These are phyloP conservation scores for Raddia guianensis DNA, from an alignment of 176 grass and related monocot genomes.

Conservation along the genomic window DNA sequence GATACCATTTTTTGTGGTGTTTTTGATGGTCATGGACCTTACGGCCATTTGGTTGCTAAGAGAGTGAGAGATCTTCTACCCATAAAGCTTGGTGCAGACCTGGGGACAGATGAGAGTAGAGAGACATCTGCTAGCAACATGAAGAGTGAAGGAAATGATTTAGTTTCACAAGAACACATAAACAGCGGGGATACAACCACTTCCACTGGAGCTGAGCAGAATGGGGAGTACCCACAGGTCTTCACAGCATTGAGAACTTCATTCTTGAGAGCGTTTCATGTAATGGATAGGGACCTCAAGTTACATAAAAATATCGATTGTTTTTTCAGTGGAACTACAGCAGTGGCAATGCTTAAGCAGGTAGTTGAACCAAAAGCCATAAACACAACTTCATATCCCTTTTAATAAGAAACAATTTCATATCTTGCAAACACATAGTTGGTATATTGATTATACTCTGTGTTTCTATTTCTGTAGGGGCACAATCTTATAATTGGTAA, in stretches of 20 bases:
- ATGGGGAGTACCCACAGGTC: slow-evolving; percentile 58
- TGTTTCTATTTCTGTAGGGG: slow-evolving; percentile 51
- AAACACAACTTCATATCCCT: background rate
- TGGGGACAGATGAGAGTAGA: slow-evolving; percentile 42
- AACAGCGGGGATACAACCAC: slow-evolving; percentile 29
- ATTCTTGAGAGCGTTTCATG: slow-evolving; percentile 72
- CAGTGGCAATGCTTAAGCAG: slow-evolving; percentile 85
- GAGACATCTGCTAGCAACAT: slow-evolving; percentile 52
- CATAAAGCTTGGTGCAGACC: slow-evolving; percentile 57
- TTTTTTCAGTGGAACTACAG: slow-evolving; percentile 89
- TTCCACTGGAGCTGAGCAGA: slow-evolving; percentile 44
- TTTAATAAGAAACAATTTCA: background rate
- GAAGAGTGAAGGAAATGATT: slow-evolving; percentile 42
- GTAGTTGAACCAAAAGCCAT: slow-evolving; percentile 39
- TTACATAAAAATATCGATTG: slow-evolving; percentile 77
- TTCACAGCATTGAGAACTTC: slow-evolving; percentile 62
- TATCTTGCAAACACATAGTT: background rate
- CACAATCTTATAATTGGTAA: slow-evolving; percentile 72
- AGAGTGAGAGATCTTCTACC: slow-evolving; percentile 95
- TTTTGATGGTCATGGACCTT: slow-evolving; percentile 94
- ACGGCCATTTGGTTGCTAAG: slow-evolving; percentile 89
- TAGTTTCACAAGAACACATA: slow-evolving; percentile 37
- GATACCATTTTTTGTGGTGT: slow-evolving; percentile 87
- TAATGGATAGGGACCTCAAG: slow-evolving; percentile 86
- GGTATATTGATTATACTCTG: slow-evolving; percentile 15